Conservation (phyloP, 2,329 filamentous ascomycete genomes). For the Remersonia thermophila region DNA sequence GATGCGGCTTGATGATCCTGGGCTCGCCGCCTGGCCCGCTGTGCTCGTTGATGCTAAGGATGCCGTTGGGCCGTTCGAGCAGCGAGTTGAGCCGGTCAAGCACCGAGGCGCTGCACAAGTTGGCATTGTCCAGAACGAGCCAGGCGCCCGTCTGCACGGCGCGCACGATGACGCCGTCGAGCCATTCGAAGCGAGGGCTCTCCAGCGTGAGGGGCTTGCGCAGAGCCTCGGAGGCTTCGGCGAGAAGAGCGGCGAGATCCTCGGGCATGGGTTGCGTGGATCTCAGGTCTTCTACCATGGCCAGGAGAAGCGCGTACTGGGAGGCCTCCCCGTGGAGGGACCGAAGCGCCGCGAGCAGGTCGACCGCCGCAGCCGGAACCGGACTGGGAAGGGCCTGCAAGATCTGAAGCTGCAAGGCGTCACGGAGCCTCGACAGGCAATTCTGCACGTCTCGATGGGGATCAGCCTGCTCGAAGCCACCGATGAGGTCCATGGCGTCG, state of each 20-base stretch:
- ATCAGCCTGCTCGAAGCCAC: conserved; percentile 92
- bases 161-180: conserved; percentile 82
- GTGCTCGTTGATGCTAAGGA: conserved; percentile 86
- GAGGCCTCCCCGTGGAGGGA: conserved; percentile 25
- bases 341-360: conserved; percentile 39
- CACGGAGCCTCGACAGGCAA: conserved; percentile 32
- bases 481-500: conserved; percentile 93
- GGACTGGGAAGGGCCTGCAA: conserved; percentile 35
- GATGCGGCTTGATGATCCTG: conserved; percentile 67
- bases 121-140: conserved; percentile 94
- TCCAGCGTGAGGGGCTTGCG: conserved; percentile 45
- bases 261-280: conserved; percentile 31
- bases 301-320: conserved; percentile 27
- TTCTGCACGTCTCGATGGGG: conserved; percentile 58
- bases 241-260: conserved; percentile 34
- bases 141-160: conserved; percentile 78
- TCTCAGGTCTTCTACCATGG: conserved; percentile 28
- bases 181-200: conserved; percentile 85
- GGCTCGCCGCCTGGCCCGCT: conserved; percentile 71
- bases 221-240: conserved; percentile 37
- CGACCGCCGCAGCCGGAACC: conserved; percentile 35
- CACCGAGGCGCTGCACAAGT: conserved; percentile 89
- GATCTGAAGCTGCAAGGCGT: conserved; percentile 34
- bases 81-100: conserved; percentile 89
- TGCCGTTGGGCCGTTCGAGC: conserved; percentile 71